Percentiles rank a stretch among this genome's conserved stretches.
Conservation (phyloP, 805 yeast species). For the Saccharomycopsis fodiens region DNA sequence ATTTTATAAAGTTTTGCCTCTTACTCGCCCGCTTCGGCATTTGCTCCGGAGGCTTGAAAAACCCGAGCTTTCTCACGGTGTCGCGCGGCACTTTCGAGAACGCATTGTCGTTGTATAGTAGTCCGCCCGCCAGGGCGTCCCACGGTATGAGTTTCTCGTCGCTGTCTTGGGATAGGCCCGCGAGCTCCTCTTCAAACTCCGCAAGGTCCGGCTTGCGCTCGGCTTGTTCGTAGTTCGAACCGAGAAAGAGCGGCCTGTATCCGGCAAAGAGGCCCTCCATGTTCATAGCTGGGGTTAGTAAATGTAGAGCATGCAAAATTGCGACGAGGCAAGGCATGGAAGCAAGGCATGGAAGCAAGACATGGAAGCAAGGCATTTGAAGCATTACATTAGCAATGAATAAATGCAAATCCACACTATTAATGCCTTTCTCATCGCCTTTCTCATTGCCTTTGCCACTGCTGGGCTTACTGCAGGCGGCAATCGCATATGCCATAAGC, state of each 20-base stretch:
- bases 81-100: conserved; percentile 31
- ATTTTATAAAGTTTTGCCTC: conserved; percentile 49
- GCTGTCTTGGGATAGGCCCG: conserved; percentile 2
- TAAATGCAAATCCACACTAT: no score
- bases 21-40: conserved; percentile 76
- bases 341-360: no score
- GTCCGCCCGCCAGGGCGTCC: conserved; percentile 33
- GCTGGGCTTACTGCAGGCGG: no score
- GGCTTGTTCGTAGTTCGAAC: conserved; percentile 24
- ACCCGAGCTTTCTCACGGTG: conserved; percentile 30
- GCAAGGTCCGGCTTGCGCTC: conserved; percentile 19
- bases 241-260: conserved; percentile 37
- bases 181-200: conserved; percentile 18
- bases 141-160: conserved; percentile 30
- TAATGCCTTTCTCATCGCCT: no score
- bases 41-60: conserved; percentile 50
- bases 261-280: conserved; percentile 38
- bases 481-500: no score
- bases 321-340: no score
- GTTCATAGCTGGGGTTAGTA: conserved; percentile 11
- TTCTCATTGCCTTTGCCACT: no score
- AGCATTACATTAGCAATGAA: no score
- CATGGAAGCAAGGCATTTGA: no score
- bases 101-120: conserved; percentile 28
- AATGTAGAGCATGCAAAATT: no score